Percentiles rank a stretch among this genome's conserved stretches.
phyloP scores from a whole-genome alignment of 2,329 filamentous ascomycete genomes.

The Knoxdaviesia capensis region DNA sequence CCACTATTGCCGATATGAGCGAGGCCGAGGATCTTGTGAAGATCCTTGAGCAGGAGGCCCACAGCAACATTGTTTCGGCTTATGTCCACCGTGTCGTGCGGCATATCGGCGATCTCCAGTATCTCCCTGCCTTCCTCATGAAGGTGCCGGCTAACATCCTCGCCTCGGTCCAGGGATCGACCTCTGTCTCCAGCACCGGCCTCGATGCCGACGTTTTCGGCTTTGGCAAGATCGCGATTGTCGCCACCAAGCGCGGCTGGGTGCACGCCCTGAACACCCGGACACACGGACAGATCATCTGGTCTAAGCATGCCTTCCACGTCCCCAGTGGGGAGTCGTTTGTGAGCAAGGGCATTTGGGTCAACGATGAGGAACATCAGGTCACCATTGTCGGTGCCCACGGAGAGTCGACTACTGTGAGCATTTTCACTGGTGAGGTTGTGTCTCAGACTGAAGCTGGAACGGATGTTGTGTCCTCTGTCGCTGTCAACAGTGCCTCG shows the following conservation, averaged over 20 bases:
- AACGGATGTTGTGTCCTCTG: slow-evolving; percentile 17
- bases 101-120: slow-evolving; percentile 57
- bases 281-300: slow-evolving; percentile 52
- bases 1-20: slow-evolving; percentile 60
- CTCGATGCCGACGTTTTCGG: slow-evolving; percentile 61
- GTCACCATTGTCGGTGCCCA: slow-evolving; percentile 38
- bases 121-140: slow-evolving; percentile 55
- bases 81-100: slow-evolving; percentile 74
- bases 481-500: slow-evolving; percentile 28
- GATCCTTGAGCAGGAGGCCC: slow-evolving; percentile 68
- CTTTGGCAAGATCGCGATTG: slow-evolving; percentile 66
- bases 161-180: too few relatives aligned
- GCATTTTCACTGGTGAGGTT: slow-evolving; percentile 29
- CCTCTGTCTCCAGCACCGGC: slow-evolving; percentile 10
- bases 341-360: slow-evolving; percentile 28
- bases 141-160: slow-evolving; percentile 35
- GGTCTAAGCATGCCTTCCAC: slow-evolving; percentile 43
- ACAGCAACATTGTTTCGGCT: slow-evolving; percentile 60
- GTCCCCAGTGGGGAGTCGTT: slow-evolving; percentile 43
- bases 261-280: slow-evolving; percentile 65
- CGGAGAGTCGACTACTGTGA: slow-evolving; percentile 40
- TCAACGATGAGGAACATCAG: slow-evolving; percentile 32
- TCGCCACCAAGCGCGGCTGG: slow-evolving; percentile 62
- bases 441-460: slow-evolving; percentile 15
- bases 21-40: slow-evolving; percentile 56